Percentiles rank a stretch among this genome's conserved stretches.
These are phyloP conservation scores for Tricholoma hemisulphureum DNA, from an alignment of 768 basidiomycete genomes.

Conservation along the genomic window DNA sequence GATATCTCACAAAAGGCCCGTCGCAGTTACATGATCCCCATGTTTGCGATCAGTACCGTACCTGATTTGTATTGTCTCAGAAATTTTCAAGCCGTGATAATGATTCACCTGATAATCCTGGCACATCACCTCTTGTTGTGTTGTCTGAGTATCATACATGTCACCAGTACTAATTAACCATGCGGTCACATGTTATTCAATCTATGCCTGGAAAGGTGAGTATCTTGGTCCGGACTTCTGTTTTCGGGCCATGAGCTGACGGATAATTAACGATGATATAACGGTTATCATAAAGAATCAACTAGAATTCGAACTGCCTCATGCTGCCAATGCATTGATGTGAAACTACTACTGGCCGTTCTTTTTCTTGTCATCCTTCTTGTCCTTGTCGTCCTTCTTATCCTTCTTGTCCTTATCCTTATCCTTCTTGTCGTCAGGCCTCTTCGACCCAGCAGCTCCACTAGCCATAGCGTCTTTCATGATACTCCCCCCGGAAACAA, in stretches of 20 bases:
- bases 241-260: not conserved
- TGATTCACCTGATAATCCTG: too few relatives aligned
- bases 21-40: constrained; percentile 50
- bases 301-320: not conserved
- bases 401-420: not conserved
- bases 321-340: not conserved
- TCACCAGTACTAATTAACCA: too few relatives aligned
- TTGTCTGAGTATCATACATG: too few relatives aligned
- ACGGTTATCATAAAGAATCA: not conserved
- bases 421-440: not conserved
- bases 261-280: not conserved
- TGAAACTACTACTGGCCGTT: too few relatives aligned
- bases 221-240: not conserved
- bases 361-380: not conserved
- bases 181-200: too few relatives aligned
- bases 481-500: not conserved
- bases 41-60: constrained; percentile 61
- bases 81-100: too few relatives aligned
- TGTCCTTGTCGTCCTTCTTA: not conserved
- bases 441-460: not conserved
- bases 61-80: too few relatives aligned
- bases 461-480: not conserved
- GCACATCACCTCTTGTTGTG: too few relatives aligned
- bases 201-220: not conserved
- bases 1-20: constrained; percentile 66